Percentiles rank a stretch among this genome's conserved stretches.
phyloP scores from a whole-genome alignment of 257 asterid genomes.

The Paulownia fortunei region DNA sequence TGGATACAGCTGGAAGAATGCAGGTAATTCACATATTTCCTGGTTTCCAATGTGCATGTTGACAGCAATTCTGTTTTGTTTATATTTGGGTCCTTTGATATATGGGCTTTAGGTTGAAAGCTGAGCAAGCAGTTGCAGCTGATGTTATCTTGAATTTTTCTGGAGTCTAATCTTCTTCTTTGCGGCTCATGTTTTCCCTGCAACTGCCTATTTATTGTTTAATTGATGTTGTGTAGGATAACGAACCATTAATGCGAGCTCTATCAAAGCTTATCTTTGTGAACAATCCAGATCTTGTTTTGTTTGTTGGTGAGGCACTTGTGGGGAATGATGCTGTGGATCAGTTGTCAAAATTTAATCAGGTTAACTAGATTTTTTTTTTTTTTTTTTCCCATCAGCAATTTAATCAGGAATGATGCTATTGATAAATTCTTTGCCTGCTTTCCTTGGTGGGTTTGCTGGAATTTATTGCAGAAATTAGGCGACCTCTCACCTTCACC shows the following conservation, averaged over 20 bases:
- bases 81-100: constrained; percentile 10
- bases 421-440: not conserved
- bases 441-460: not conserved
- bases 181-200: not conserved
- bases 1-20: constrained; percentile 99
- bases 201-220: not conserved
- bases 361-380: constrained; percentile 50
- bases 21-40: constrained; percentile 64
- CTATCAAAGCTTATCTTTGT: constrained; percentile 87
- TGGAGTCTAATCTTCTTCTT: not conserved
- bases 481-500: constrained; percentile 91
- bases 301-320: constrained; percentile 98
- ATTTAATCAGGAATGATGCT: constrained; percentile 76
- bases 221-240: constrained; percentile 59
- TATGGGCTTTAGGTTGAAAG: too few relatives aligned
- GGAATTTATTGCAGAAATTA: constrained; percentile 63
- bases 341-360: constrained; percentile 90
- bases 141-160: not conserved
- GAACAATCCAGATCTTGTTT: constrained; percentile 80
- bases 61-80: not conserved
- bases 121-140: not conserved
- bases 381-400: not conserved
- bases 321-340: constrained; percentile 98
- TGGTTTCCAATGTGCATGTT: constrained; percentile 15
- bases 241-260: constrained; percentile 98